Conservation (phyloP, 208 protist genomes). For the Angomonas deanei region DNA sequence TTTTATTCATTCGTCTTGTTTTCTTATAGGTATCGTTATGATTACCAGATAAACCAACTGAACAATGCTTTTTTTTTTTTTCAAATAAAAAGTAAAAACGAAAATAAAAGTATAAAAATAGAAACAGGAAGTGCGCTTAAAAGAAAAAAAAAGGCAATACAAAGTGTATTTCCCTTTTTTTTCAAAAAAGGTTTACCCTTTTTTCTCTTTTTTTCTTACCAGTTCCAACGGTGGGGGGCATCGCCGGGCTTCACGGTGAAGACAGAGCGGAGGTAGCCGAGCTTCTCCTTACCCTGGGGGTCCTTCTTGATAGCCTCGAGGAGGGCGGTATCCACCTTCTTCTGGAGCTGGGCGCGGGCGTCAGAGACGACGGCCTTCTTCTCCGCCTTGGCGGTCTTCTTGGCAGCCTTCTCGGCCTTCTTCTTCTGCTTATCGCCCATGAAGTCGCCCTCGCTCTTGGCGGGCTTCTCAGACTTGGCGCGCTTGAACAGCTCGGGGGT, state of each 20-base stretch:
- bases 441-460: slow-evolving; percentile 79
- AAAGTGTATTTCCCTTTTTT: too few relatives aligned
- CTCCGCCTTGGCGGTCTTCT: slow-evolving; percentile 64
- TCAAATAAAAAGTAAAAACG: neutral
- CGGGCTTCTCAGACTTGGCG: slow-evolving; percentile 66
- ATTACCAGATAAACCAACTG: too few relatives aligned
- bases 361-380: slow-evolving; percentile 63
- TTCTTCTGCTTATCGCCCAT: slow-evolving; percentile 81
- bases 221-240: slow-evolving; percentile 80
- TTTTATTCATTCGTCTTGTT: too few relatives aligned
- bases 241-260: slow-evolving; percentile 84
- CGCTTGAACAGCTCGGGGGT: slow-evolving; percentile 62
- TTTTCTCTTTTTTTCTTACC: slow-evolving; percentile 31
- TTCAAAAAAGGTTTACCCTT: neutral
- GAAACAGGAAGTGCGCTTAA: neutral
- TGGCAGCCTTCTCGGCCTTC: slow-evolving; percentile 56
- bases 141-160: neutral
- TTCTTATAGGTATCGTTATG: too few relatives aligned
- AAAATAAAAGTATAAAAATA: neutral
- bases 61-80: slow-evolving; percentile 2
- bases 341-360: slow-evolving; percentile 66
- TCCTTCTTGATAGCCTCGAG: slow-evolving; percentile 76
- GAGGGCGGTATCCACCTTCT: slow-evolving; percentile 69
- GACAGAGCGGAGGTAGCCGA: slow-evolving; percentile 78
- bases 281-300: slow-evolving; percentile 58